Base-by-base conservation (phyloP, 805 yeast genomes). In the Lipomyces orientalis region DNA sequence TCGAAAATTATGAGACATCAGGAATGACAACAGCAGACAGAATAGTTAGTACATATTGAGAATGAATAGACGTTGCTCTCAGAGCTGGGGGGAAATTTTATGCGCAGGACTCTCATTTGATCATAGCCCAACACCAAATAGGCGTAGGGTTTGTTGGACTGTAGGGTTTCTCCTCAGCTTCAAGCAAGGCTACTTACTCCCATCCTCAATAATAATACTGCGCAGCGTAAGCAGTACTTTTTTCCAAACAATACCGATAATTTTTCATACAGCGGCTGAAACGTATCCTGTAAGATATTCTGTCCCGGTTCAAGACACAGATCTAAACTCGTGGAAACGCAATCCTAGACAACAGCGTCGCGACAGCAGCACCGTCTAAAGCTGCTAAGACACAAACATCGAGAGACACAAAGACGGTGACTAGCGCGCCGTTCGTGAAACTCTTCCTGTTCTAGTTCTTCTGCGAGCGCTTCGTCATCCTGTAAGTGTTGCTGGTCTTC, bases 201-300 rank as follows among this genome's bases (percentile, higher is more conserved):
- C 52, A 46, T 2, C 52, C 2, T n/a, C 19, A 19, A 46, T n/a
- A 46, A 46, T 19, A 46, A 25, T 25, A 25, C 29, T 25, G 29
- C 10, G 22, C 22, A n/a, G n/a, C 31, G 79, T 73, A 46, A 85
- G 67, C 60, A 85, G 72, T 5, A 85, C 81, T 76, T 75, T 39
- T 85, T 73, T 58, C 81, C 79, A 72, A 76, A 76, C 34, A 90
- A 85, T 71, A 90, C 95, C 85, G 55, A 84, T 82, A 8, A 80
- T 78, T 89, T 85, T 4, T 94, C 94, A 66, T 87, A 88, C 34
- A 90, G 75, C 0, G 93, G 94, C 78, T 90, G 94, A 76, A 88
- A 88, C 1, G 91, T 90, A 4, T 90, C 85, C 67, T 85, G 86
- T 0, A 29, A 90, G 79, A 64, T 89, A 88, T 0, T 90, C 85